Base-by-base conservation (phyloP, 495 filamentous ascomycete species). In the Venustampulla echinocandica region DNA sequence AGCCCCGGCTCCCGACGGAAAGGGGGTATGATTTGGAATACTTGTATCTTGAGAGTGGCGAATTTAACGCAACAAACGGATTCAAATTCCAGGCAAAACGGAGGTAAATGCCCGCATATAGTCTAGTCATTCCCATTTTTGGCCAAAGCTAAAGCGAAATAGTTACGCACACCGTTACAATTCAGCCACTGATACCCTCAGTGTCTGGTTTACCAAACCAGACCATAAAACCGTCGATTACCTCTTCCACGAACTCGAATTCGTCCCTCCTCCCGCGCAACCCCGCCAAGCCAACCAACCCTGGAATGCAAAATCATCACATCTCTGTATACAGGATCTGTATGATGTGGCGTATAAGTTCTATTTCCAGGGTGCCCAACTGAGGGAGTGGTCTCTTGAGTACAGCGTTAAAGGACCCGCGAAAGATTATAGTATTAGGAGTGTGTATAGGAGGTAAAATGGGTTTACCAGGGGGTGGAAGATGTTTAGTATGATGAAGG, bases 151-250 rank as follows among this genome's bases (percentile, higher is more conserved):
- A n/a, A n/a, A n/a, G 32, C 71, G 38, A 4, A 42, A 61, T 22
- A 60, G 65, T 10, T 74, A 75, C 53, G 66, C 69, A 7, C 84
- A 80, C 66, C 69, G 79, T 4, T 82, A 82, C 53, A 57, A 69
- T 46, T 75, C 76, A 46, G 42, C 15, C 3, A 63, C 47, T 7
- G 79, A 83, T 52, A 60, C 52, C 49, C 59, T 85, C n/a, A 77
- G 71, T 23, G 75, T 78, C 14, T 86, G 81, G 81, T 85, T 84
- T 46, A 74, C 74, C 28, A 79, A 75, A 53, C 69, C 73, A 14
- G 76, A 84, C 33, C 43, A 54, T 19, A 64, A 60, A 33, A 66
- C 64, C 3, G 78, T 78, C 1, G 82, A 85, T 52, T 81, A 83
- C 42, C 63, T 85, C 17, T 86, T 85, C 55, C 80, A 85, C 46